Evolutionary conservation across 2,329 filamentous ascomycete species (phyloP).

Genomic region (Fusarium domesticum): DNA sequence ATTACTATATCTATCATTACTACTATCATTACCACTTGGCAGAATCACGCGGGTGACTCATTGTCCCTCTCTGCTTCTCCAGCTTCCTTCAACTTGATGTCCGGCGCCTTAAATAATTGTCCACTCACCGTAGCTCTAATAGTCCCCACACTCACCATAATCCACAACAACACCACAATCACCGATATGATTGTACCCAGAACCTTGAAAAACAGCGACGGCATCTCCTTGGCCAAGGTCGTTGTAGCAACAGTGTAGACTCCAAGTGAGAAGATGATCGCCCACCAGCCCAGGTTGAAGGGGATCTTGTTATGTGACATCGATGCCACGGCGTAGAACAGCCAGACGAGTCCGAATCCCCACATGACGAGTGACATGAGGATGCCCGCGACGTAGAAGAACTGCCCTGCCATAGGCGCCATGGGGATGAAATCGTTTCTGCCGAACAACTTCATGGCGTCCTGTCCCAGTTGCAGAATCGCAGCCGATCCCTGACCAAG

Average conservation of each 20-base stretch:
- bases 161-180: constrained; percentile 17
- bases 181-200: constrained; percentile 25
- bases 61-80: neutral
- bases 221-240: constrained; percentile 31
- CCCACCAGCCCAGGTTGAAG: constrained; percentile 41
- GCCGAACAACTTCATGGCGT: constrained; percentile 35
- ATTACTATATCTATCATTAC: too few relatives aligned
- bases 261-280: constrained; percentile 38
- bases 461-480: constrained; percentile 42
- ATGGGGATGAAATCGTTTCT: constrained; percentile 33
- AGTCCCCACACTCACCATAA: constrained; percentile 14
- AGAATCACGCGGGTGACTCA: neutral
- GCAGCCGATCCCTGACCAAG: constrained; percentile 60
- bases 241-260: constrained; percentile 33
- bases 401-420: constrained; percentile 47
- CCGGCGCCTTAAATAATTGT: constrained; percentile 8
- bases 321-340: constrained; percentile 32
- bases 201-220: constrained; percentile 32
- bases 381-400: constrained; percentile 54
- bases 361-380: constrained; percentile 34
- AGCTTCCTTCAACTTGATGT: constrained; percentile 4
- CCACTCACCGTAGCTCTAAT: constrained; percentile 8
- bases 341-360: constrained; percentile 35
- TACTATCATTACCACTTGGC: neutral
- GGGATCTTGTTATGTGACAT: constrained; percentile 31